Evolutionary conservation across 345 rosid genomes (phyloP), one percentile per base, ranked within the genome.

Genomic region (Boechera retrofracta): DNA sequence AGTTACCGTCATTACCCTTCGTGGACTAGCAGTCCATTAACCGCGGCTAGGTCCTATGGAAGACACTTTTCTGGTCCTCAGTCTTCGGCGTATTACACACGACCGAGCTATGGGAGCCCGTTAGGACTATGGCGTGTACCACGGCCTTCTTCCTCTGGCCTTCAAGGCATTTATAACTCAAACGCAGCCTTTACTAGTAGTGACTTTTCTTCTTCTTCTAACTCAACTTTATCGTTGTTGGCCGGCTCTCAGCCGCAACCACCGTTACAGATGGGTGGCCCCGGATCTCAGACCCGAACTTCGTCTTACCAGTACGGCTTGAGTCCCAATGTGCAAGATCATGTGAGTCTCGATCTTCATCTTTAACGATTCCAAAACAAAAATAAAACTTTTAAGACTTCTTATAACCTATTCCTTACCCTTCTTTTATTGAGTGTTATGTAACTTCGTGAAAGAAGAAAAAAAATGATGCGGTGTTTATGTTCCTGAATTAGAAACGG

Each of bases 301-400:
- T 57, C 55, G 10, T 72, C 73, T 3, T 73, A 78, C 39, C 38
- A 28, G 15, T 78, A 78, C 18, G 74, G 74, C 11, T 59, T 73
- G 42, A 78, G 39, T 6, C 58, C 69, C 10, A 80, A 52, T 32
- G 73, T 67, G 15, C 76, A 80, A 59, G 80, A 76, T 67, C 77
- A 80, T 55, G 80, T 71, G 77, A 80, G 83, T 76, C 79, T 80
- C 56, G 83, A 80, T 80, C 83, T 80, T 58, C 80, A 76, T 76
- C 79, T 80, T 32, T 80, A 71, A 52, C 60, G 57, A 10, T 52
- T 29, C 55, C 13, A 18, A 49, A 10, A 9, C 4, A 4, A 10
- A 18, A 33, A 5, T 11, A 47, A 26, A 57, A 42, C 6, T 16
- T 18, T 48, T 6, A 48, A n/a, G 6, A 44, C 48, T n/a, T 48